phyloP scores from a whole-genome alignment of 495 filamentous ascomycete species.

The Xylaria telfairii region DNA sequence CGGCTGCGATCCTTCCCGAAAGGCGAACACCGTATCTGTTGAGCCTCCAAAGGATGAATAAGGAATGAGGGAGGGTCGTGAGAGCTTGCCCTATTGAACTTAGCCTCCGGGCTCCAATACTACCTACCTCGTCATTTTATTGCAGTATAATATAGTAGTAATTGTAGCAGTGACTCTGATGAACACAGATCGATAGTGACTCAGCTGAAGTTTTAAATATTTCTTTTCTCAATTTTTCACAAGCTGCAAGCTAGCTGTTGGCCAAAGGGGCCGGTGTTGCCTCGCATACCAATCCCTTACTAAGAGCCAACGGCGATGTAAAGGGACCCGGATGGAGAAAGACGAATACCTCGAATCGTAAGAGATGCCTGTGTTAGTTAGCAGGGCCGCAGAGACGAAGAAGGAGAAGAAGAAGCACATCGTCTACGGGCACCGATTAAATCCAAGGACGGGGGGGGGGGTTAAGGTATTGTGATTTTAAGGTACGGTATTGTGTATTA shows the following conservation, averaged over 20 bases:
- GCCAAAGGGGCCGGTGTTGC: background rate
- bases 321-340: background rate
- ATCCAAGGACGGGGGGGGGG: background rate
- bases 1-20: constrained; percentile 20
- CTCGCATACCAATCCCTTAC: constrained; percentile 18
- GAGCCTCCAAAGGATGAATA: constrained; percentile 24
- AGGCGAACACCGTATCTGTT: background rate
- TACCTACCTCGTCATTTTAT: background rate
- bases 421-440: constrained; percentile 11
- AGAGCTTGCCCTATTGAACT: background rate
- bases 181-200: background rate
- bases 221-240: background rate
- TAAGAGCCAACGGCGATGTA: constrained; percentile 8
- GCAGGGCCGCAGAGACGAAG: background rate
- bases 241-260: constrained; percentile 9
- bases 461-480: background rate
- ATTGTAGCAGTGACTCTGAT: background rate
- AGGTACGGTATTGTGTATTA: too few species aligned
- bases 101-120: background rate
- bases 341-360: background rate
- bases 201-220: constrained; percentile 13
- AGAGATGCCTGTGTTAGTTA: constrained; percentile 16
- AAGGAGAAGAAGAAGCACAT: too few species aligned
- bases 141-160: background rate
- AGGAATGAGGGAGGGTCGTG: constrained; percentile 2